phyloP scores from a whole-genome alignment of 2,329 filamentous ascomycete genomes.

The Cladosporium sp. region DNA sequence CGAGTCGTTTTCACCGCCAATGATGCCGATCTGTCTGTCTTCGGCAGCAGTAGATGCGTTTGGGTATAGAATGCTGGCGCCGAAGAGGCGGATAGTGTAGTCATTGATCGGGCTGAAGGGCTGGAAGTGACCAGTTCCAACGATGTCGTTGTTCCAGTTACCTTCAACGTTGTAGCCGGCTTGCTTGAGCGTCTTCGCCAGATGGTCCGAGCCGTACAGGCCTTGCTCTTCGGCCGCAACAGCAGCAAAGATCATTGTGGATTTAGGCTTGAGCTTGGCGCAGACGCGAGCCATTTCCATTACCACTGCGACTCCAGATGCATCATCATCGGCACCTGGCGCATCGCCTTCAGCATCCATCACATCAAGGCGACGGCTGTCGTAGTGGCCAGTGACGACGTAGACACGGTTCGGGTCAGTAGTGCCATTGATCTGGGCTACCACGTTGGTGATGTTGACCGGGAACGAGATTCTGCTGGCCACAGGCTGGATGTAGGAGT shows the following conservation, averaged over 20 bases:
- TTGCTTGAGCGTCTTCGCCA: conserved; percentile 56
- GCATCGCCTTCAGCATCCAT: conserved; percentile 54
- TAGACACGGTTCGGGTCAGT: conserved; percentile 52
- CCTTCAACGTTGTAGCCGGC: conserved; percentile 56
- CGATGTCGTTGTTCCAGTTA: conserved; percentile 60
- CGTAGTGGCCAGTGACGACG: conserved; percentile 59
- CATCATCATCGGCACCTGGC: conserved; percentile 61
- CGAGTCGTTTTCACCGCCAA: conserved; percentile 57
- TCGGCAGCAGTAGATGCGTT: conserved; percentile 43
- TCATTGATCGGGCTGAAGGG: conserved; percentile 38
- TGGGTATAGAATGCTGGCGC: conserved; percentile 47
- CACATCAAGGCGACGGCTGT: conserved; percentile 53
- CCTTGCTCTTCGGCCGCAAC: conserved; percentile 61
- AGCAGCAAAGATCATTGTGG: conserved; percentile 58
- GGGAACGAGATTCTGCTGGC: conserved; percentile 52
- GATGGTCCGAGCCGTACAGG: conserved; percentile 53
- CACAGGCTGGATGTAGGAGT: conserved; percentile 54
- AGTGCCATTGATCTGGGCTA: conserved; percentile 53
- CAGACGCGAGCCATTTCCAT: conserved; percentile 58
- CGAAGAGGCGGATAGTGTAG: conserved; percentile 57
- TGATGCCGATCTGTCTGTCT: conserved; percentile 41
- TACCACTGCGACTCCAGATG: conserved; percentile 56
- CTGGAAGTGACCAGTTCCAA: conserved; percentile 49
- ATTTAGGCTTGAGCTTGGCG: conserved; percentile 48
- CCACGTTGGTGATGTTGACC: conserved; percentile 55